Conservation (phyloP, 768 basidiomycete species). For the Suillus paluster region DNA sequence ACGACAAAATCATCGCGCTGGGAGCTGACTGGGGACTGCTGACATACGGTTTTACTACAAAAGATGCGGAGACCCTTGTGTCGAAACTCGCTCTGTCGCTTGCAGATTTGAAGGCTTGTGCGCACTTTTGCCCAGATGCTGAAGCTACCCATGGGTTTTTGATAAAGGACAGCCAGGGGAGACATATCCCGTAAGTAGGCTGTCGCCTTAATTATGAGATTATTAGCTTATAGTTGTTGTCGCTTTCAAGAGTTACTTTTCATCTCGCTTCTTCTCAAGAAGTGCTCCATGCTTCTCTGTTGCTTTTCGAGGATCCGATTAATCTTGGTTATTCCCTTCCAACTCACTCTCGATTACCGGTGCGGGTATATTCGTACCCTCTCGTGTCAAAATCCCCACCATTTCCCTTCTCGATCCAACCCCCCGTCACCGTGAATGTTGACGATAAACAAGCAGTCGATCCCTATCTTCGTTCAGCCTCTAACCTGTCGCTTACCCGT, state of each 20-base stretch:
- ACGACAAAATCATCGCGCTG: slow-evolving; percentile 14
- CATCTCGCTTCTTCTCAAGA: slow-evolving; percentile 44
- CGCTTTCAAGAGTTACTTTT: slow-evolving; percentile 33
- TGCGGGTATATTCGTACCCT: slow-evolving; percentile 42
- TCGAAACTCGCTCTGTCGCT: slow-evolving; percentile 11
- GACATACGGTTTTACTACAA: slow-evolving; percentile 34
- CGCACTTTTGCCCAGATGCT: slow-evolving; percentile 40
- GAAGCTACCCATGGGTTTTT: slow-evolving; percentile 31
- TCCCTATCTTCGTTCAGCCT: slow-evolving; percentile 42
- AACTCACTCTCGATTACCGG: slow-evolving; percentile 30
- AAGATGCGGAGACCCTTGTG: slow-evolving; percentile 23
- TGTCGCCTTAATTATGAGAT: neutral
- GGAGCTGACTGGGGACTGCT: slow-evolving; percentile 32
- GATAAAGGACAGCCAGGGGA: slow-evolving; percentile 24
- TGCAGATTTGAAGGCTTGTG: slow-evolving; percentile 30
- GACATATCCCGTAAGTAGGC: slow-evolving; percentile 32
- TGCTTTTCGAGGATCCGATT: slow-evolving; percentile 27
- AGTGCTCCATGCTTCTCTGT: slow-evolving; percentile 33
- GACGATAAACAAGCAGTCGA: slow-evolving; percentile 28
- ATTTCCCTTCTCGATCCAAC: slow-evolving; percentile 39
- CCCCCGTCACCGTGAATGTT: slow-evolving; percentile 33
- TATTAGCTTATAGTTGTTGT: slow-evolving; percentile 2
- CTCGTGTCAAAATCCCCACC: slow-evolving; percentile 39
- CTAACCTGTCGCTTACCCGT: slow-evolving; percentile 41
- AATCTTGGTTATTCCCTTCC: slow-evolving; percentile 25